phyloP scores from a whole-genome alignment of 2,329 filamentous ascomycete species.

The Coccinonectria pachysandricola region DNA sequence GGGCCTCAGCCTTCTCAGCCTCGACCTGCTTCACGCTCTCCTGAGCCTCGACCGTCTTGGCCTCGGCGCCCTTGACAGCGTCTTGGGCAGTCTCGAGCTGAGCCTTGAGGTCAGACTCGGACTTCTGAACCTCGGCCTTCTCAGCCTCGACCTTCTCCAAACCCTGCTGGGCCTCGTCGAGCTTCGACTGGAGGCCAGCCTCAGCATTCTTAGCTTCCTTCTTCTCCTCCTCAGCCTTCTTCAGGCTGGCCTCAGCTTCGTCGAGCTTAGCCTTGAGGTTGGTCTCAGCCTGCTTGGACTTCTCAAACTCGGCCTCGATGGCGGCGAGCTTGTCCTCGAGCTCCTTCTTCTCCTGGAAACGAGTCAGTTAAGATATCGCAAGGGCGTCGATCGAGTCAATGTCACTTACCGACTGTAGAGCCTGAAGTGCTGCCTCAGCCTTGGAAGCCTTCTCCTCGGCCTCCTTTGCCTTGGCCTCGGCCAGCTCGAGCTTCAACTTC shows the following conservation, averaged over 20 bases:
- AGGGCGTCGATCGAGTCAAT: background rate
- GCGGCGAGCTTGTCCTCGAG: constrained; percentile 2
- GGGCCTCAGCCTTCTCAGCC: constrained; percentile 1
- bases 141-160: background rate
- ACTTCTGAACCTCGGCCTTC: constrained; percentile 1
- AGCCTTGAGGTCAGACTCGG: constrained; percentile 5
- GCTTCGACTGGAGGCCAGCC: constrained; percentile 11
- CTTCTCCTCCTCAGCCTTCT: constrained; percentile 3
- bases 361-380: constrained; percentile 4
- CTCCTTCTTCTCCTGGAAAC: constrained; percentile 14
- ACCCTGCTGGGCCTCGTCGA: constrained; percentile 1
- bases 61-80: constrained; percentile 4
- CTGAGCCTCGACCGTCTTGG: constrained; percentile 1
- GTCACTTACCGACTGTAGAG: constrained; percentile 21
- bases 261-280: constrained; percentile 9
- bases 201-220: constrained; percentile 8
- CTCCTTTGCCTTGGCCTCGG: constrained; percentile 22
- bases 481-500: constrained; percentile 17
- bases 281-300: constrained; percentile 5
- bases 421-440: constrained; percentile 26
- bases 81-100: constrained; percentile 7
- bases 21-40: background rate
- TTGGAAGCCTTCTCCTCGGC: constrained; percentile 28
- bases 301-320: constrained; percentile 1
- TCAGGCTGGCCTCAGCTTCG: constrained; percentile 8